Conservation (phyloP, 2,329 filamentous ascomycete species). For the Fusarium brachygibbosum region DNA sequence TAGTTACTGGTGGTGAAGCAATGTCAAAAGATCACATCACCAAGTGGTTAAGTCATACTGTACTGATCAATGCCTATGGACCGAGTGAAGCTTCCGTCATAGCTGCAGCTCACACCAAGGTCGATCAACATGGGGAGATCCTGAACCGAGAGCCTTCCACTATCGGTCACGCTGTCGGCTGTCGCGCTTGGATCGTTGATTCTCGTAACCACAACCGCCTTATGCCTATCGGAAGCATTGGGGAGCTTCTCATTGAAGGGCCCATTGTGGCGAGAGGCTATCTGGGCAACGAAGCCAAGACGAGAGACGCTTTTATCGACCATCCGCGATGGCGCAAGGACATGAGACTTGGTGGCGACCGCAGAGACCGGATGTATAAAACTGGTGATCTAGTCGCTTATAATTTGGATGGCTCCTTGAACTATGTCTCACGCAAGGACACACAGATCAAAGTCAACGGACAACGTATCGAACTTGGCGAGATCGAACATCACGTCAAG, state of each 20-base stretch:
- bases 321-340: slow-evolving; percentile 63
- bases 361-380: slow-evolving; percentile 55
- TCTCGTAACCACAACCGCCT: slow-evolving; percentile 19
- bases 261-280: slow-evolving; percentile 38
- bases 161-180: slow-evolving; percentile 23
- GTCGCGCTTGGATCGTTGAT: slow-evolving; percentile 29
- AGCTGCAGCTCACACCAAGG: slow-evolving; percentile 19
- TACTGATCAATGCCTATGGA: slow-evolving; percentile 39
- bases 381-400: slow-evolving; percentile 64
- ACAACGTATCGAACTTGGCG: slow-evolving; percentile 65
- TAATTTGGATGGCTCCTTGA: slow-evolving; percentile 57
- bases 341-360: neutral
- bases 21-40: slow-evolving; percentile 27
- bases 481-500: slow-evolving; percentile 60
- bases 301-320: slow-evolving; percentile 25
- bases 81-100: slow-evolving; percentile 30
- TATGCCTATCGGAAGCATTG: slow-evolving; percentile 10
- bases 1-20: slow-evolving; percentile 32
- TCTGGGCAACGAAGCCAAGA: slow-evolving; percentile 23
- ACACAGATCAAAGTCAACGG: slow-evolving; percentile 72
- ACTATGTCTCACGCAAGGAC: slow-evolving; percentile 67
- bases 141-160: slow-evolving; percentile 6
- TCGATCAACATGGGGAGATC: neutral
- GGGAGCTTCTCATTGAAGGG: slow-evolving; percentile 30
- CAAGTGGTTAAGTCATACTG: slow-evolving; percentile 28